A percentile compares a stretch with the other conserved stretches of the same genome.
Evolutionary conservation across 2,329 filamentous ascomycete genomes (phyloP).

Genomic region (Metarhizium anisopliae): DNA sequence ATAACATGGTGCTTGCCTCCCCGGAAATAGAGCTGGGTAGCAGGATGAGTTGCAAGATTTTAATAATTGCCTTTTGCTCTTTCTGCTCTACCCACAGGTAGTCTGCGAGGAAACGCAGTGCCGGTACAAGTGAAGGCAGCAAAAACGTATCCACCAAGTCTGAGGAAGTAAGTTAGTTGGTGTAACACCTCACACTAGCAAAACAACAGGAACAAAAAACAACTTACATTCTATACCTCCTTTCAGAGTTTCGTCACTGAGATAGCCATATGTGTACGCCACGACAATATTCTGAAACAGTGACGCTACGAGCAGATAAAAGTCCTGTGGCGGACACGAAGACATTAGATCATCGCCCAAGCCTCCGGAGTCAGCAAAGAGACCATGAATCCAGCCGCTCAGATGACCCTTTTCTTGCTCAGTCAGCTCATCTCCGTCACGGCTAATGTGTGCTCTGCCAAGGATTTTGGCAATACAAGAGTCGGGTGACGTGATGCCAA

Average conservation of each 20-base stretch:
- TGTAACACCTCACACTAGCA: neutral
- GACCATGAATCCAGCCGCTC: slow-evolving; percentile 65
- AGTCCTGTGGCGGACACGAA: slow-evolving; percentile 72
- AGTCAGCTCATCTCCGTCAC: slow-evolving; percentile 49
- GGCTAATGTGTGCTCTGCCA: slow-evolving; percentile 47
- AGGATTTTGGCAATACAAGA: slow-evolving; percentile 64
- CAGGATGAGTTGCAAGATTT: slow-evolving; percentile 65
- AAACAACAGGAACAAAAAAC: neutral
- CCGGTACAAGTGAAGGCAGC: slow-evolving; percentile 67
- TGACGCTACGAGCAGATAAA: slow-evolving; percentile 69
- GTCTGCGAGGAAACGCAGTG: slow-evolving; percentile 61
- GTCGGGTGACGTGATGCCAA: slow-evolving; percentile 49
- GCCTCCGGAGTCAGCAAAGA: slow-evolving; percentile 66
- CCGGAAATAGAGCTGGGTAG: slow-evolving; percentile 59
- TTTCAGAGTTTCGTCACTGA: slow-evolving; percentile 63
- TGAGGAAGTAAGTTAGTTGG: slow-evolving; percentile 17
- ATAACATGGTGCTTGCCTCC: slow-evolving; percentile 63
- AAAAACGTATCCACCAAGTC: slow-evolving; percentile 73
- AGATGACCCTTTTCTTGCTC: slow-evolving; percentile 58
- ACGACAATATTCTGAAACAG: slow-evolving; percentile 68
- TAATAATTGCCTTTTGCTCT: slow-evolving; percentile 60
- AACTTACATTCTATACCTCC: slow-evolving; percentile 65
- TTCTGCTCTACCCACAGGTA: slow-evolving; percentile 59
- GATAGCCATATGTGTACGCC: slow-evolving; percentile 54
- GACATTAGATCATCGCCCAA: slow-evolving; percentile 75